phyloP scores from a whole-genome alignment of 129 eudicot species.

The Arctium lappa region DNA sequence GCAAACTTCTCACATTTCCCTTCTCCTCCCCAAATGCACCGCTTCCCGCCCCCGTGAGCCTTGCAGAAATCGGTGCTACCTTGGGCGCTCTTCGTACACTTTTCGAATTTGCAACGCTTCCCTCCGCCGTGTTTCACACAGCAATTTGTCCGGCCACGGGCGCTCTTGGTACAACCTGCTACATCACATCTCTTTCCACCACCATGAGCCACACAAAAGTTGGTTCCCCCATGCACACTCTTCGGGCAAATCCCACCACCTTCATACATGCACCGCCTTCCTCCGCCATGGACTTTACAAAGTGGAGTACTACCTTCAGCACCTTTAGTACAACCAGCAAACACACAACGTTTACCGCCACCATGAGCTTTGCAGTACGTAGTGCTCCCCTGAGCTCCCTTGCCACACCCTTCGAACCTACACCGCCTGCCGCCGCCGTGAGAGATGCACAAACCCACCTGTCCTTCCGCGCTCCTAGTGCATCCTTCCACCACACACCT shows the following conservation, averaged over 20 bases:
- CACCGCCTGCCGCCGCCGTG: slow-evolving; percentile 95
- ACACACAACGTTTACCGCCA: slow-evolving; percentile 80
- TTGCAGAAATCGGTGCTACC: slow-evolving; percentile 91
- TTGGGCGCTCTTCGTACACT: slow-evolving; percentile 77
- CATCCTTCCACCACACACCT: slow-evolving; percentile 72
- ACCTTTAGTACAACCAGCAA: slow-evolving; percentile 77
- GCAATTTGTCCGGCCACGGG: slow-evolving; percentile 79
- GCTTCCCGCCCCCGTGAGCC: slow-evolving; percentile 86
- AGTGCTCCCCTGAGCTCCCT: slow-evolving; percentile 92
- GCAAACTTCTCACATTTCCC: slow-evolving; percentile 82
- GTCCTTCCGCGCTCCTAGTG: slow-evolving; percentile 72
- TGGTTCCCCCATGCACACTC: slow-evolving; percentile 87
- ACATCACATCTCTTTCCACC: slow-evolving; percentile 80
- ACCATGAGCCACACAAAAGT: slow-evolving; percentile 81
- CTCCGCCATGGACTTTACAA: slow-evolving; percentile 88
- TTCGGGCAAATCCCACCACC: slow-evolving; percentile 91
- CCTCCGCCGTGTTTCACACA: slow-evolving; percentile 88
- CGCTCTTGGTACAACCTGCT: slow-evolving; percentile 77
- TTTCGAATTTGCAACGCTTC: slow-evolving; percentile 58
- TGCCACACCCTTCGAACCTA: slow-evolving; percentile 50
- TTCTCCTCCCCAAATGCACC: slow-evolving; percentile 68
- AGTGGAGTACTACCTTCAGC: slow-evolving; percentile 85
- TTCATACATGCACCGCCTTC: slow-evolving; percentile 66
- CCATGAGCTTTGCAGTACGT: slow-evolving; percentile 78
- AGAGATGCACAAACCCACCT: slow-evolving; percentile 74